Conservation (phyloP, 306 rosid species). For the Leucaena leucocephala region DNA sequence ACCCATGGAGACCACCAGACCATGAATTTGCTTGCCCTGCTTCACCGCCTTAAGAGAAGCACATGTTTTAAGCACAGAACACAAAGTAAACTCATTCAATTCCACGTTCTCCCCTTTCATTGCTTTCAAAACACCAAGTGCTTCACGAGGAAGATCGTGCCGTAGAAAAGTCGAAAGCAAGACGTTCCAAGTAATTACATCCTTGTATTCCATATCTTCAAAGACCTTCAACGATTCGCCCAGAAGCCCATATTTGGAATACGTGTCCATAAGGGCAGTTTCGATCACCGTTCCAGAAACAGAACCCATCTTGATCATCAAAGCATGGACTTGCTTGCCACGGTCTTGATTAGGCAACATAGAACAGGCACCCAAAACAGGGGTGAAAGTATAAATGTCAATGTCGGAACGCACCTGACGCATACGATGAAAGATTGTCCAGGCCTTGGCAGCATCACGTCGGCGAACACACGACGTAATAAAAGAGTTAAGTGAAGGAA, state of each 20-base stretch:
- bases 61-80: conserved; percentile 67
- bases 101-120: conserved; percentile 58
- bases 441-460: conserved; percentile 38
- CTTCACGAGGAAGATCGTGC: conserved; percentile 50
- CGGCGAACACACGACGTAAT: conserved; percentile 48
- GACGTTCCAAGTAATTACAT: conserved; percentile 68
- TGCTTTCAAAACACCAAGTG: conserved; percentile 47
- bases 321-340: conserved; percentile 54
- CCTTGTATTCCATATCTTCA: conserved; percentile 60
- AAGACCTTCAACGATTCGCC: conserved; percentile 49
- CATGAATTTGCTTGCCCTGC: conserved; percentile 71
- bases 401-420: conserved; percentile 43
- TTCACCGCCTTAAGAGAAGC: conserved; percentile 54
- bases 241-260: conserved; percentile 50
- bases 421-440: conserved; percentile 46
- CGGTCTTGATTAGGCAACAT: conserved; percentile 30
- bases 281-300: conserved; percentile 50
- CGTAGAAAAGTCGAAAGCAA: conserved; percentile 51
- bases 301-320: conserved; percentile 51
- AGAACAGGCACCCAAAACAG: conserved; percentile 53
- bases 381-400: conserved; percentile 52
- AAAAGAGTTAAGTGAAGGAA: conserved; percentile 46
- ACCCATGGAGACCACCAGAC: conserved; percentile 59
- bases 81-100: conserved; percentile 58
- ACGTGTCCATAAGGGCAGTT: conserved; percentile 63